A percentile compares a stretch with the other conserved stretches of the same genome.
These are phyloP conservation scores for Helotiales sp. DNA, from an alignment of 2,329 filamentous ascomycete genomes.

Conservation along the genomic window DNA sequence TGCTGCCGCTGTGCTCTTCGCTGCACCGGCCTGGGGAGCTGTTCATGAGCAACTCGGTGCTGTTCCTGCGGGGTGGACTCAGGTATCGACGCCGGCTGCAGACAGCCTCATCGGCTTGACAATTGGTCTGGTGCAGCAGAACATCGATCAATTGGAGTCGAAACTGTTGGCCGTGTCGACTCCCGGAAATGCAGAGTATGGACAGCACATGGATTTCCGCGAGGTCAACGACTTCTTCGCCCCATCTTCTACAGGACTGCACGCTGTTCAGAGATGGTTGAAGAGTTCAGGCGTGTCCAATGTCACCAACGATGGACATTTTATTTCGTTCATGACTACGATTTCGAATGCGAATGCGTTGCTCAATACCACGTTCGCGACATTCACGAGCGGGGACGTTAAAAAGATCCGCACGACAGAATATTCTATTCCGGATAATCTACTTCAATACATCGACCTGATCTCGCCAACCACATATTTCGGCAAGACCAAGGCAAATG, in stretches of 20 bases:
- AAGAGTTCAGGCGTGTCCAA: conserved; percentile 48
- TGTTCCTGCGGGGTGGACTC: conserved; percentile 22
- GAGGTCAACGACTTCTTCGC: conserved; percentile 54
- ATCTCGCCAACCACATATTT: conserved; percentile 32
- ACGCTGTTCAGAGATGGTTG: conserved; percentile 56
- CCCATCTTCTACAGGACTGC: conserved; percentile 48
- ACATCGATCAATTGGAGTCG: conserved; percentile 44
- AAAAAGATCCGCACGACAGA: conserved; percentile 27
- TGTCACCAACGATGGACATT: conserved; percentile 50
- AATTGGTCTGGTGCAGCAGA: conserved; percentile 46
- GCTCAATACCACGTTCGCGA: conserved; percentile 50
- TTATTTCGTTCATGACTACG: conserved; percentile 52
- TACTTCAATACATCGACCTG: conserved; percentile 29
- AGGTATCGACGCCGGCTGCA: conserved; percentile 6
- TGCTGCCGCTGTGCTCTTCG: not conserved
- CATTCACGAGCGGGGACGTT: conserved; percentile 52
- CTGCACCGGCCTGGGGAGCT: not conserved
- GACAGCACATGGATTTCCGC: conserved; percentile 49
- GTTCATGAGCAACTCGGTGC: conserved; percentile 14
- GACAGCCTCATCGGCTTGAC: conserved; percentile 13
- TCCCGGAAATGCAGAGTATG: conserved; percentile 52
- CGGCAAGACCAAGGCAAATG: conserved; percentile 22
- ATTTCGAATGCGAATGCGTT: conserved; percentile 51
- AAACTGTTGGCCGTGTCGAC: conserved; percentile 46
- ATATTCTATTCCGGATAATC: conserved; percentile 28